Conservation (phyloP, 768 basidiomycete species). For the Tricholomella constricta region DNA sequence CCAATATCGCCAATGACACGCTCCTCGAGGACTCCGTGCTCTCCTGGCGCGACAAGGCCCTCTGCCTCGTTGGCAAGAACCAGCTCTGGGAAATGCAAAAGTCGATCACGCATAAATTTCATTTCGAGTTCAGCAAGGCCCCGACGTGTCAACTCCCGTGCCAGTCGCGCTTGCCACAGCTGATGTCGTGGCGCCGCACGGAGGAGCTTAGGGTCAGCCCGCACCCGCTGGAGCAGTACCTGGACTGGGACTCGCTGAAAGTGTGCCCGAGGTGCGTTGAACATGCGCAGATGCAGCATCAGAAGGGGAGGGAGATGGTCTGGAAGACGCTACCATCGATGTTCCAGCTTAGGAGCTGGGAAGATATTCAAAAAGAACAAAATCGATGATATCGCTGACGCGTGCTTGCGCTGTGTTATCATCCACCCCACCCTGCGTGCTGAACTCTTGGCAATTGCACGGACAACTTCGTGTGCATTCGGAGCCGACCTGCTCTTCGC, state of each 20-base stretch:
- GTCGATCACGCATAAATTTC: slow-evolving; percentile 34
- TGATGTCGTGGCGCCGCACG: slow-evolving; percentile 30
- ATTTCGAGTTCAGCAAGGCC: slow-evolving; percentile 35
- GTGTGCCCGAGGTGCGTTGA: slow-evolving; percentile 35
- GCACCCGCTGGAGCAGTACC: slow-evolving; percentile 40
- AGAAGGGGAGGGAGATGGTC: slow-evolving; percentile 35
- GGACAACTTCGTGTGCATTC: too few relatives aligned
- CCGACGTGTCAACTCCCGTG: slow-evolving; percentile 30
- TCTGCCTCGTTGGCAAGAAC: slow-evolving; percentile 43
- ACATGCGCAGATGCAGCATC: slow-evolving; percentile 30
- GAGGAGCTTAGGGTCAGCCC: slow-evolving; percentile 37
- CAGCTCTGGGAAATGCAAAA: slow-evolving; percentile 41
- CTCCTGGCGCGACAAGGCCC: slow-evolving; percentile 44
- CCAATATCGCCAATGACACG: slow-evolving; percentile 36
- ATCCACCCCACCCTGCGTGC: too few relatives aligned
- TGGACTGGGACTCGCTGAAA: slow-evolving; percentile 32
- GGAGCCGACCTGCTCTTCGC: too few relatives aligned
- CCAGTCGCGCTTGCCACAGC: slow-evolving; percentile 24
- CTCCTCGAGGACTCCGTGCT: slow-evolving; percentile 36
- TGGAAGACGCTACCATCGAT: slow-evolving; percentile 38
- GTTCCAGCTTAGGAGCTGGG: slow-evolving; percentile 41
- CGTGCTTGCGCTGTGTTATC: background rate
- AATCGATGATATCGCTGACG: slow-evolving; percentile 23
- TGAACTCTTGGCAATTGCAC: too few relatives aligned
- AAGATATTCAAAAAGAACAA: slow-evolving; percentile 37